Percentiles rank a stretch among this genome's conserved stretches.
Conservation (phyloP, 2,329 filamentous ascomycete genomes). For the Podosphaera fusca region DNA sequence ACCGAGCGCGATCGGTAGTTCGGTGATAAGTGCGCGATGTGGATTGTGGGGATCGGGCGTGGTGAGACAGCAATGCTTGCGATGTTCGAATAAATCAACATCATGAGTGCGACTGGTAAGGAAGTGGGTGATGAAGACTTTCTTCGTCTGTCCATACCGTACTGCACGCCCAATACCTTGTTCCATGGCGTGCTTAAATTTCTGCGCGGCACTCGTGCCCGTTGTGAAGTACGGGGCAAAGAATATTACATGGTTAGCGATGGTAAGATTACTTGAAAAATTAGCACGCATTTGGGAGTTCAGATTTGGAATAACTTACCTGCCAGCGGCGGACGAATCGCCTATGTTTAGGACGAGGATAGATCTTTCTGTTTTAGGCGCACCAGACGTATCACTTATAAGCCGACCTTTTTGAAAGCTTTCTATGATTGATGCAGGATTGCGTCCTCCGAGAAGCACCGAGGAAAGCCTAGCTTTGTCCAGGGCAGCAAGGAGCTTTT, state of each 20-base stretch:
- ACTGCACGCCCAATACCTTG: slow-evolving; percentile 39
- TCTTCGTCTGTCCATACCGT: slow-evolving; percentile 32
- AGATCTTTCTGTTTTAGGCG: slow-evolving; percentile 4
- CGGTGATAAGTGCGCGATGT: neutral
- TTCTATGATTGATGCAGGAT: slow-evolving; percentile 17
- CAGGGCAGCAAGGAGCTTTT: slow-evolving; percentile 17
- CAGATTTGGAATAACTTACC: slow-evolving; percentile 21
- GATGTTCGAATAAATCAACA: slow-evolving; percentile 5
- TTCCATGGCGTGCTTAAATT: slow-evolving; percentile 33
- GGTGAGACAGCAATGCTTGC: neutral
- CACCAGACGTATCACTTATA: neutral
- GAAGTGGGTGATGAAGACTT: slow-evolving; percentile 29
- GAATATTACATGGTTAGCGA: slow-evolving; percentile 42
- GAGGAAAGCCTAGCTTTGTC: slow-evolving; percentile 14
- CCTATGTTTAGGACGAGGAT: slow-evolving; percentile 34
- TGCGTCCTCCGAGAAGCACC: slow-evolving; percentile 16
- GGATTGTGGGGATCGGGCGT: neutral
- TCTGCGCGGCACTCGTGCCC: slow-evolving; percentile 21
- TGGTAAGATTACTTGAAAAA: slow-evolving; percentile 30
- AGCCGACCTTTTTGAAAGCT: slow-evolving; percentile 18
- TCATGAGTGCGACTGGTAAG: slow-evolving; percentile 6
- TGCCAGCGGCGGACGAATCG: slow-evolving; percentile 32
- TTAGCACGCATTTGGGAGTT: slow-evolving; percentile 2
- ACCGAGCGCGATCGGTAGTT: neutral
- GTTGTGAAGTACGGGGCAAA: slow-evolving; percentile 27